Base-by-base conservation (phyloP, 2,329 filamentous ascomycete species). In the Talaromyces sp. region DNA sequence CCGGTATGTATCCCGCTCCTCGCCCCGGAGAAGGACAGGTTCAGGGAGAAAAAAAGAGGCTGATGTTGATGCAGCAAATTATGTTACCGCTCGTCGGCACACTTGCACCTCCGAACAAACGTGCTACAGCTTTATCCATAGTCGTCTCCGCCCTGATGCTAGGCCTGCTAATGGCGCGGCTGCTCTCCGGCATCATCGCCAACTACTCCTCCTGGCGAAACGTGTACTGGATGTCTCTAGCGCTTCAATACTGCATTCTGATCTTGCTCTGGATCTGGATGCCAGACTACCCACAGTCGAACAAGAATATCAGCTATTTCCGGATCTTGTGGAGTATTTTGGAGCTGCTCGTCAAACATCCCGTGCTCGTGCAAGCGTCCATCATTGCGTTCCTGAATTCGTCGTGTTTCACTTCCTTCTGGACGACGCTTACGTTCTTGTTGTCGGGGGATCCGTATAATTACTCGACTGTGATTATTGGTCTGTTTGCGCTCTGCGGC, bases 11-110 rank as follows among this genome's bases (percentile, higher is more conserved):
- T 24, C 6, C 19, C 4, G 2, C 35, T n/a, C 31, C n/a, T 7
- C 27, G 27, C 27, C 27, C 27, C 27, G 5, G 27, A 31, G 27
- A 47, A 41, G 7, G 13, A 13, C 9, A 37, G 1, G 1, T 13
- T 3, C 13, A 41, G 0, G 10, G 7, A 14, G n/a, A 9, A 5
- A n/a, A n/a, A 16, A 16, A 90, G 16, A 89, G 89, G 94, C 91
- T 6, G 91, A 90, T 2, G 13, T 67, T 73, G 68, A 41, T 62
- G 64, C 33, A 74, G 13, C 88, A 90, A 75, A 79, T 90, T 63
- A 92, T 95, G 90, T 87, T 95, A 16, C 91, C 91, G 0, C 81
- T 95, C 0, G 90, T 93, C 0, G 90, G 90, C 2, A 90, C 94
- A 71, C 87, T 94, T 19, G 90, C 91, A 0, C 90, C 91, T 0